phyloP scores from a whole-genome alignment of 106 monocot species.

The Allium sativum region DNA sequence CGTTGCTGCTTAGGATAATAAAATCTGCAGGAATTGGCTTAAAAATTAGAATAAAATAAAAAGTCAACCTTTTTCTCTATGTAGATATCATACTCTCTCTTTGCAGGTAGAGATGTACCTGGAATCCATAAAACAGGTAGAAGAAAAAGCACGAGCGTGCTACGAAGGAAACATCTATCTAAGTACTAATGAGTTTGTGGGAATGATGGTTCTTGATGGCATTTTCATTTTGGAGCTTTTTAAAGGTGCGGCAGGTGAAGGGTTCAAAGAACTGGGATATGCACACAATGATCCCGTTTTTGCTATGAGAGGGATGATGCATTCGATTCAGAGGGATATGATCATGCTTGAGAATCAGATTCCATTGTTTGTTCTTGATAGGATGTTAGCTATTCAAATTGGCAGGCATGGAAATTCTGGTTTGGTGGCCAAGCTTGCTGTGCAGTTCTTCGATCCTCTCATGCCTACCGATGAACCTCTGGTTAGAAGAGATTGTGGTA shows the following conservation, averaged over 20 bases:
- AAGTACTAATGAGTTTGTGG: slow-evolving; percentile 33
- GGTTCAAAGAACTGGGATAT: slow-evolving; percentile 60
- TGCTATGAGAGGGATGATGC: slow-evolving; percentile 60
- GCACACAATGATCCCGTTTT: slow-evolving; percentile 64
- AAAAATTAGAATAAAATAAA: no score
- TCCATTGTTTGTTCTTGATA: slow-evolving; percentile 73
- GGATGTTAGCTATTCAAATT: slow-evolving; percentile 43
- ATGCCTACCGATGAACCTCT: slow-evolving; percentile 65
- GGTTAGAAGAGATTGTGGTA: no score
- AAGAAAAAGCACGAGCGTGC: slow-evolving; percentile 37
- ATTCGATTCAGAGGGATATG: slow-evolving; percentile 64
- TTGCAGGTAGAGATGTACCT: no score
- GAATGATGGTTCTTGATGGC: slow-evolving; percentile 56
- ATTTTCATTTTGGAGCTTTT: slow-evolving; percentile 66
- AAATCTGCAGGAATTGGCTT: slow-evolving; percentile 82
- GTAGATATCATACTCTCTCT: no score
- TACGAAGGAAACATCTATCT: slow-evolving; percentile 37
- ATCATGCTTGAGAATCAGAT: slow-evolving; percentile 89
- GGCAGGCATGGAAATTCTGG: slow-evolving; percentile 23
- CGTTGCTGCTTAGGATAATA: slow-evolving; percentile 25
- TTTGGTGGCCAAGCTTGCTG: slow-evolving; percentile 36
- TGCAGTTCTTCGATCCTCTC: slow-evolving; percentile 72
- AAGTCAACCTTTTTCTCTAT: no score
- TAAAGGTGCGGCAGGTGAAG: slow-evolving; percentile 47
- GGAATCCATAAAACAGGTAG: slow-evolving; percentile 23